These are phyloP conservation scores for Penicillium samsonianum DNA, from an alignment of 495 filamentous ascomycete species.

Conservation along the genomic window DNA sequence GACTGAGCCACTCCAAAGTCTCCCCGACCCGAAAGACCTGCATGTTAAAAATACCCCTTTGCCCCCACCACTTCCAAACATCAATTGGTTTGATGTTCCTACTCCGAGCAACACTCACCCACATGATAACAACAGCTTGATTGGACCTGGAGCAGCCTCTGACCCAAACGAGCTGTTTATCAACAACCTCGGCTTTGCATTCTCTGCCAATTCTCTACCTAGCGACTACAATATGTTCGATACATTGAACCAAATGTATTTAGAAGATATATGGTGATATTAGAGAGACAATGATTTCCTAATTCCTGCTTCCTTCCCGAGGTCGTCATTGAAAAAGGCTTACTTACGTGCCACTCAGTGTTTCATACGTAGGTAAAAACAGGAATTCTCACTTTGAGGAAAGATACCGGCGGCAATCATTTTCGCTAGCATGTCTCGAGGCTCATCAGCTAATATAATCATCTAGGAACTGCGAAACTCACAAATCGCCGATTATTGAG, in stretches of 20 bases:
- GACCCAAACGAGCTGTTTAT: slow-evolving; percentile 24
- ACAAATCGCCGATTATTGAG: no score
- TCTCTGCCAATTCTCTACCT: slow-evolving; percentile 26
- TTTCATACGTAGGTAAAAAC: neutral
- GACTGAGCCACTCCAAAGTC: neutral
- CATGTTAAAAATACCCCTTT: neutral
- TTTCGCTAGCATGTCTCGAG: slow-evolving; percentile 56
- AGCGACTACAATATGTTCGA: slow-evolving; percentile 36
- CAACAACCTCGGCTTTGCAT: slow-evolving; percentile 28
- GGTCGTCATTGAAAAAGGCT: no score
- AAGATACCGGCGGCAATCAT: slow-evolving; percentile 61
- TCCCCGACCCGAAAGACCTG: neutral
- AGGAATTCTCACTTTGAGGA: neutral
- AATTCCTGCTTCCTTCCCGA: no score
- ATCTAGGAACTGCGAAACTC: no score
- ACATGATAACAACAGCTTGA: neutral
- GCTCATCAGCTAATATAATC: no score
- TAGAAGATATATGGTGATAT: slow-evolving; percentile 27
- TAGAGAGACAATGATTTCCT: neutral
- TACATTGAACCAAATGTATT: slow-evolving; percentile 31
- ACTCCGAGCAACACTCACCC: neutral
- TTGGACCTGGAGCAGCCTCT: neutral
- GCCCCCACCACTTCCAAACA: neutral
- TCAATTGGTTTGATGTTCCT: slow-evolving; percentile 2
- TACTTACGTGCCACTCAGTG: neutral